These are phyloP conservation scores for Myxozyma melibiosi DNA, from an alignment of 805 yeast genomes.

Conservation along the genomic window DNA sequence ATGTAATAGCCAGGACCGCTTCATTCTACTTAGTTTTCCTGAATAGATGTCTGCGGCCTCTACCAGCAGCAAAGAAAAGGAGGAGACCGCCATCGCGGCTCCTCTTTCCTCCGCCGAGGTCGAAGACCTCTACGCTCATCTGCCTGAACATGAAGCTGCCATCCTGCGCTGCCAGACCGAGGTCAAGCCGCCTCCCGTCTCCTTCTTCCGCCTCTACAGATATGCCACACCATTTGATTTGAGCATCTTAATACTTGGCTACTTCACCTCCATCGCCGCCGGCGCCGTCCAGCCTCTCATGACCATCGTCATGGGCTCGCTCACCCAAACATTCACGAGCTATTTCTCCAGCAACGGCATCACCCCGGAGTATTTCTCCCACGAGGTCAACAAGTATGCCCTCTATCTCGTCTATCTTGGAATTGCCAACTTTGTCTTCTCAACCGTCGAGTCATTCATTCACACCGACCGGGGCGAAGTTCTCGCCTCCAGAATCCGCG, in stretches of 20 bases:
- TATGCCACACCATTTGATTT: constrained; percentile 40
- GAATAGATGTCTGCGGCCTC: not conserved
- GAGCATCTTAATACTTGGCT: constrained; percentile 38
- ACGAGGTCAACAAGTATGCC: constrained; percentile 41
- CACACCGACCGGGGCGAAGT: constrained; percentile 47
- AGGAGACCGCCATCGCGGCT: not conserved
- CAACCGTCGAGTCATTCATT: constrained; percentile 41
- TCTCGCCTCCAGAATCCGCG: constrained; percentile 46
- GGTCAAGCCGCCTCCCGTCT: constrained; percentile 33
- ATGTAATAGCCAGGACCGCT: too few relatives aligned
- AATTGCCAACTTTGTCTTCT: constrained; percentile 36
- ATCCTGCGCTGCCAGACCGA: constrained; percentile 42
- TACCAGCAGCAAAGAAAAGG: constrained; percentile 1
- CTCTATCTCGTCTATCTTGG: constrained; percentile 48
- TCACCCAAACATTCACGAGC: constrained; percentile 43
- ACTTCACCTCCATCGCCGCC: constrained; percentile 35
- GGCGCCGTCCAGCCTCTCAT: constrained; percentile 45
- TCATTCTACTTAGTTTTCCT: not conserved
- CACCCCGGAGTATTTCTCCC: constrained; percentile 39
- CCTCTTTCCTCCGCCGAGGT: constrained; percentile 1
- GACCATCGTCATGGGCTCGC: constrained; percentile 45
- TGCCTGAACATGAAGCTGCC: constrained; percentile 41
- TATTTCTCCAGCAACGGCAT: constrained; percentile 34
- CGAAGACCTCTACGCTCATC: constrained; percentile 29
- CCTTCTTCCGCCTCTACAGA: constrained; percentile 39